Evolutionary conservation across 2,329 filamentous ascomycete species (phyloP), one percentile per base, ranked within the genome.

Genomic region (Coniochaeta sp.): DNA sequence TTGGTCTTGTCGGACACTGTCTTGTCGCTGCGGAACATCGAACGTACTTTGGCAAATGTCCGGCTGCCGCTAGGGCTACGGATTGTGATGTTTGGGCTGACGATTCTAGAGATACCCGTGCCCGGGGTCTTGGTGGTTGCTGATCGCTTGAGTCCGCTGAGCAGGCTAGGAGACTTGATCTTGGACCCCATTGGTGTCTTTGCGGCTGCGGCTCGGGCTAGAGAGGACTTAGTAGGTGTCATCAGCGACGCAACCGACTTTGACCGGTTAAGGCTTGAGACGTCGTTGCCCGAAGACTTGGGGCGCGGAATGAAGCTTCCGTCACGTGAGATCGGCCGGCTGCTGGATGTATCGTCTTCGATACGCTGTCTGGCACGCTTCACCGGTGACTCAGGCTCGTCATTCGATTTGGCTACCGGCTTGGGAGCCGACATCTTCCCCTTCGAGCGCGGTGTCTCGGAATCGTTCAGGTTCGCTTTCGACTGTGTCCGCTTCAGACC

Each of bases 191-290:
- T 55, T 0, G 82, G 74, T 8, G 79, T 77, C 68, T 83, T 86
- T 59, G 76, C 75, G 65, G 79, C 85, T 59, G 80, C 74, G 55
- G 81, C 75, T 50, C 54, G 54, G 34, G 54, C 54, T 58, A 90
- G 72, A 1, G 89, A 91, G 8, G 90, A 79, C 71, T 91, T 91
- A 9, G 90, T 95, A 0, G 92, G 91, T 6, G 90, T 96, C 72
- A 87, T 83, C 33, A 93, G 77, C 62, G 79, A 86, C 63, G 79
- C 77, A 63, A 82, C 79, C 9, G 81, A 74, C 59, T 80, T 76
- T 0, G 79, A 73, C 28, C 77, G 78, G 57, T 73, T 65, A 24
- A 79, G 68, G 17, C 70, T 67, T 60, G 68, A 57, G 63, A 79
- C 12, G 22, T 58, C 67, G 72, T 75, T 68, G 72, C 75, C 65